A percentile compares a stretch with the other conserved stretches of the same genome.
phyloP scores from a whole-genome alignment of 257 asterid genomes.

The Solanum appendiculatum region DNA sequence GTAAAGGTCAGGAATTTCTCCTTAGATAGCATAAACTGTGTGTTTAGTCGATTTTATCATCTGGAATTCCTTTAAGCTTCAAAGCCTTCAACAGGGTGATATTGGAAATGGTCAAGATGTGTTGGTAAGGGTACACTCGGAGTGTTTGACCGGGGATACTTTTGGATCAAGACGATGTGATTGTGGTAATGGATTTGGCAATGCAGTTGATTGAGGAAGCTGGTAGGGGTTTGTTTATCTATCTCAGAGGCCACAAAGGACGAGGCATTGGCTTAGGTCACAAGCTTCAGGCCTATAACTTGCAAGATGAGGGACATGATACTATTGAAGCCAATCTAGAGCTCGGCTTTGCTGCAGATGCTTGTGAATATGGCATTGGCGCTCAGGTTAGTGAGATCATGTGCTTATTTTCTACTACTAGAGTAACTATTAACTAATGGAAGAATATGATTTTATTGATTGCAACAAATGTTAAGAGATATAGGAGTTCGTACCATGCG shows the following conservation, averaged over 20 bases:
- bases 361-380: conserved; percentile 73
- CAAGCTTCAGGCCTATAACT: conserved; percentile 69
- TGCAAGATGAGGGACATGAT: conserved; percentile 83
- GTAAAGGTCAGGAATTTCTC: conserved; percentile 36
- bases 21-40: background rate
- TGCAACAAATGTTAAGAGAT: conserved; percentile 57
- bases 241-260: conserved; percentile 81
- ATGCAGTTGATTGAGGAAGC: conserved; percentile 68
- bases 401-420: background rate
- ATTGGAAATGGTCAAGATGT: conserved; percentile 74
- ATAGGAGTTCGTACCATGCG: conserved; percentile 74
- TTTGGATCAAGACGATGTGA: conserved; percentile 80
- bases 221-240: conserved; percentile 63
- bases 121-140: conserved; percentile 82
- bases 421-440: background rate
- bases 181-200: conserved; percentile 74
- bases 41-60: background rate
- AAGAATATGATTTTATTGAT: background rate
- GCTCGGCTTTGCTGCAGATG: conserved; percentile 82
- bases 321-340: conserved; percentile 78
- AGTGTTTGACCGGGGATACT: conserved; percentile 77
- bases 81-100: conserved; percentile 35
- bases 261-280: conserved; percentile 81
- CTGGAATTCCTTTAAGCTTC: background rate
- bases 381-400: conserved; percentile 48